Base-by-base conservation (phyloP, 768 basidiomycete genomes). In the Pleurotus giganteus region DNA sequence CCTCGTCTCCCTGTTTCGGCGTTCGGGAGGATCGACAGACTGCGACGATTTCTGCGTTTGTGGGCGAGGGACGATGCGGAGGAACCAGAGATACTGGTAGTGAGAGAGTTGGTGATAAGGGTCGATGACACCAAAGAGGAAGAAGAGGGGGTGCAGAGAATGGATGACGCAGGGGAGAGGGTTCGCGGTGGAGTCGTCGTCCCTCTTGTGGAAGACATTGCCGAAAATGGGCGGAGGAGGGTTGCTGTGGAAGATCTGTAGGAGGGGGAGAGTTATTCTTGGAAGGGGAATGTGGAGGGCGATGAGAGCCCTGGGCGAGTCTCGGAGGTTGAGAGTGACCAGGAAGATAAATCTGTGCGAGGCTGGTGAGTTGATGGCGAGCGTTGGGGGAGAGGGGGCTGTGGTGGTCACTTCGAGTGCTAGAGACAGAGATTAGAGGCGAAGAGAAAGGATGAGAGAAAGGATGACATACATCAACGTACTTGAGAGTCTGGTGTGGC, bases 341-440 rank as follows among this genome's bases (percentile, higher is more conserved):
- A 88, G 86, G 77, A 87, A 87, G 53, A 81, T 78, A 69, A 85
- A 85, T 64, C 84, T 80, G 73, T 84, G 84, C 65, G 85, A 85
- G 62, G 84, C 86, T 12, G 85, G 85, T 49, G 85, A 82, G 64
- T 85, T 75, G 74, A 88, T 83, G 61, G 78, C 70, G 44, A 86
- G 69, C 24, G 80, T 72, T 15, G 85, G 74, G 53, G 75, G 81
- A 50, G 78, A 71, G 23, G 75, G 75, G 63, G 77, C 77, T 74
- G 84, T 84, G 70, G 84, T 82, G 65, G 82, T 77, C 80, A 89
- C 86, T 75, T 88, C 84, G 76, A 89, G 86, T 78, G 83, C 85
- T 88, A 64, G 13, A 27, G 15, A 57, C 6, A 42, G 54, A 52
- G 28, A 57, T 57, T 52, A 62, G 49, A 29, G 13, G 44, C 15